These are phyloP conservation scores for Arxiozyma slooffiae DNA, from an alignment of 1,139 yeast species.

Conservation along the genomic window DNA sequence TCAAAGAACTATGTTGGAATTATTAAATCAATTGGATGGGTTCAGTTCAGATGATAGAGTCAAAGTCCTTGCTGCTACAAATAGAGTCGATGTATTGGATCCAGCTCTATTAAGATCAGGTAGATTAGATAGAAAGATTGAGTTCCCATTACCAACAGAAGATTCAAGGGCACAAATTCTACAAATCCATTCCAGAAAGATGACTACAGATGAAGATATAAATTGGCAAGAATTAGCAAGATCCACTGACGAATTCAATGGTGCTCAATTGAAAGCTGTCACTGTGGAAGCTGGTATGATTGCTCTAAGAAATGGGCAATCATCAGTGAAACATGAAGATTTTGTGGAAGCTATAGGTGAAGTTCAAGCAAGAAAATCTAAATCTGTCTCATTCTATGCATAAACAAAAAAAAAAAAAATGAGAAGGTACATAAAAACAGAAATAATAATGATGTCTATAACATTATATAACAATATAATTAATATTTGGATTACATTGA, in stretches of 20 bases:
- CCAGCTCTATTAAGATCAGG: constrained; percentile 97
- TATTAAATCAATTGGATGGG: constrained; percentile 93
- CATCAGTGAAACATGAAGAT: constrained; percentile 89
- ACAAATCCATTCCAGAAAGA: constrained; percentile 93
- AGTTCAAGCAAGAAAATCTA: constrained; percentile 94
- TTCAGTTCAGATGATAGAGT: constrained; percentile 97
- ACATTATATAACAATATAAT: neutral
- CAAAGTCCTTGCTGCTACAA: constrained; percentile 94
- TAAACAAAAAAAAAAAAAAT: constrained; percentile 25
- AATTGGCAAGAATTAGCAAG: constrained; percentile 98
- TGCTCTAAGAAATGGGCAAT: constrained; percentile 91
- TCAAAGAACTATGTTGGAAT: constrained; percentile 97
- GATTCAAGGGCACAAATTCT: constrained; percentile 94
- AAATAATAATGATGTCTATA: neutral
- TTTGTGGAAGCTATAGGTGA: constrained; percentile 97
- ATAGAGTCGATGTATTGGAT: constrained; percentile 93
- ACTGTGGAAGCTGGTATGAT: constrained; percentile 99
- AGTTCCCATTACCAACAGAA: constrained; percentile 93
- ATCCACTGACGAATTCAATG: constrained; percentile 95
- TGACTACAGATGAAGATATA: constrained; percentile 86
- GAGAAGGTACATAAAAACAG: neutral
- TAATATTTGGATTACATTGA: neutral
- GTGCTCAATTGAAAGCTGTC: constrained; percentile 96
- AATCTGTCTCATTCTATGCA: constrained; percentile 93
- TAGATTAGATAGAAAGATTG: constrained; percentile 93